Base-by-base conservation (phyloP, 2,329 filamentous ascomycete species). In the Ophiostoma piceae region DNA sequence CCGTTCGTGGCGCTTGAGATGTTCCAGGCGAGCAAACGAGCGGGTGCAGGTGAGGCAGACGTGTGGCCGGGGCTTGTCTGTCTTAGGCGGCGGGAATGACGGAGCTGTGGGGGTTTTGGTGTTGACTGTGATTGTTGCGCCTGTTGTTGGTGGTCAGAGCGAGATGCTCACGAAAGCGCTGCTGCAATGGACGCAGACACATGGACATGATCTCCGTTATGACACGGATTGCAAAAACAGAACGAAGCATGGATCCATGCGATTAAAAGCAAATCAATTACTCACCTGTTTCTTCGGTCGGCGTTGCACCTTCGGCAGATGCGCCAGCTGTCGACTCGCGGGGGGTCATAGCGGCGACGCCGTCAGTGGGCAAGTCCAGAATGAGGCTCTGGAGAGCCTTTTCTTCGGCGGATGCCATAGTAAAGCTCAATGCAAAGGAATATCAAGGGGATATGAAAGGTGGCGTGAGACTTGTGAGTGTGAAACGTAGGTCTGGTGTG, bases 51-150 rank as follows among this genome's bases (percentile, higher is more conserved):
- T 98, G 57, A 84, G 88, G 82, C 95, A 99, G 72, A 96, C 89
- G 80, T 99, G 95, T 74, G 95, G 95, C 73, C 94, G 88, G 70
- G 95, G 95, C 83, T 98, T 99, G 81, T 99, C 95, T 73, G 93
- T 97, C 83, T 98, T 99, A 67, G 94, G 91, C 57, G 92, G 91
- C 75, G 92, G 92, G 74, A 92, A 91, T 79, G 75, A n/a, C 2
- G 68, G 62, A 29, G 62, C 19, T 9, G 68, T 66, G 2, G 68
- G 68, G 2, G 68, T 66, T 71, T 79, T 79, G 68, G 83, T 83
- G 74, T 84, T 85, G 73, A 84, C 83, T 67, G 83, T 84, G 68
- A 84, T 84, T 51, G 83, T 82, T 35, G 83, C 82, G 69, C 80
- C 83, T 83, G 57, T 22, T 57, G 60, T 64, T 64, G 19, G 16